Percentiles rank a stretch among this genome's conserved stretches.
Conservation (phyloP, 1,139 yeast species). For the Magnusiomyces ingens region DNA sequence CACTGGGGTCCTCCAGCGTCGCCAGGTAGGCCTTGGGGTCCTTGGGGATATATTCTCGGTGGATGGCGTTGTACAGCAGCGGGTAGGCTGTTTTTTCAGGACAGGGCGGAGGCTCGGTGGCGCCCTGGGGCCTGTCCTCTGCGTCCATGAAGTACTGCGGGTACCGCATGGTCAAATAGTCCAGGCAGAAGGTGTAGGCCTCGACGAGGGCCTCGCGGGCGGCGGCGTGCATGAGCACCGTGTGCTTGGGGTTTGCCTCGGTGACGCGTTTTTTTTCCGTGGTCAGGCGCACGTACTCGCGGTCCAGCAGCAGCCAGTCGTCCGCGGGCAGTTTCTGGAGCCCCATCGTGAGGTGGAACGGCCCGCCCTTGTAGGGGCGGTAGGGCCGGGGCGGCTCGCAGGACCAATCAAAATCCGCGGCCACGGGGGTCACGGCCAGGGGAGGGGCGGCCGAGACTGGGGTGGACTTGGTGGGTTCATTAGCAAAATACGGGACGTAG, state of each 20-base stretch:
- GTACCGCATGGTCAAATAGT: slow-evolving; percentile 48
- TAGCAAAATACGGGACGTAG: too few relatives aligned
- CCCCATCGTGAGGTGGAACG: slow-evolving; percentile 64
- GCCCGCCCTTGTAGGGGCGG: slow-evolving; percentile 59
- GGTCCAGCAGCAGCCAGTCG: slow-evolving; percentile 65
- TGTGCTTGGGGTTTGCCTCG: slow-evolving; percentile 39
- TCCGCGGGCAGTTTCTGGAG: slow-evolving; percentile 47
- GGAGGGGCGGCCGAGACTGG: too few relatives aligned
- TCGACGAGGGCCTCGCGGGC: slow-evolving; percentile 48
- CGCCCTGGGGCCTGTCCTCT: too few relatives aligned
- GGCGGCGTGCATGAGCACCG: slow-evolving; percentile 37
- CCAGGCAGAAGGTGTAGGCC: slow-evolving; percentile 44
- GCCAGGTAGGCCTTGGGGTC: slow-evolving; percentile 19
- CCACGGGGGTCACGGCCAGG: neutral
- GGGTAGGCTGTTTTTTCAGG: too few relatives aligned
- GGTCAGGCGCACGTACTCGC: slow-evolving; percentile 47
- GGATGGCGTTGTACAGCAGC: slow-evolving; percentile 39
- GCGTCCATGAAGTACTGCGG: slow-evolving; percentile 45
- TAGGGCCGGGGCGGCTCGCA: slow-evolving; percentile 41
- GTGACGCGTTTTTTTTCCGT: slow-evolving; percentile 40
- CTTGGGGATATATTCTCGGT: slow-evolving; percentile 37
- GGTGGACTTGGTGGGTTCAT: too few relatives aligned
- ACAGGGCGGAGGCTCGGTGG: too few relatives aligned
- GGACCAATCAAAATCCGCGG: slow-evolving; percentile 38
- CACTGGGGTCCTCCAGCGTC: neutral